Base-by-base conservation (phyloP, 257 asterid species). In the Coffea canephora region DNA sequence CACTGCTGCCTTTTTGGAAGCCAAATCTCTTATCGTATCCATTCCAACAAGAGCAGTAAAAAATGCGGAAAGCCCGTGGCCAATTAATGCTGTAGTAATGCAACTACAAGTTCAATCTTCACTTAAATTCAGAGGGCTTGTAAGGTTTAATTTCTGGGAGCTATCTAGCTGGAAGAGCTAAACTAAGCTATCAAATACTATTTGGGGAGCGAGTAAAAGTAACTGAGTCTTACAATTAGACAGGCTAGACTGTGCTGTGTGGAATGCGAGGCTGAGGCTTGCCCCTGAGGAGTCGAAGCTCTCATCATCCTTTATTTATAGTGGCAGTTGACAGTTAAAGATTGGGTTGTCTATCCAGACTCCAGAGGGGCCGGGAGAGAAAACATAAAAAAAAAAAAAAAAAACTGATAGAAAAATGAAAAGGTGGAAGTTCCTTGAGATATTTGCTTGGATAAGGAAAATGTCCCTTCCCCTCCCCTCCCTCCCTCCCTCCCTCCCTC, bases 1-100 rank as follows among this genome's bases (percentile, higher is more conserved):
- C 81, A 91, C 98, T 36, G 88, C 91, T 0, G 93, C 97, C 43
- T 84, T 91, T 91, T 90, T 86, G 3, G 95, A 85, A 4, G 98
- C 87, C 81, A 91, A 86, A 15, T 93, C 97, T 54, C 85, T 80
- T 8, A 92, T 71, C 80, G 85, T 89, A 10, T 93, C 98, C 98
- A 91, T 86, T 79, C 46, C 68, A 21, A 71, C 4, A 7, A 48
- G 18, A 45, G 49, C 68, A 18, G 34, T 31, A 31, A 31, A 39
- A 80, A 39, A 75, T 52, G 75, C n/a, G 66, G 36, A 75, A 48
- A 25, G 48, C 59, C 59, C 52, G 7, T 43, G 23, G 25, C 62
- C 13, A 25, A 71, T 41, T 46, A 25, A 70, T 52, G 46, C 31
- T 65, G 18, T 27, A 36, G 41, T 23, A 23, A 10, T 39, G 61